Evolutionary conservation across 2,329 filamentous ascomycete species (phyloP).

Genomic region (Colletotrichum sp.): DNA sequence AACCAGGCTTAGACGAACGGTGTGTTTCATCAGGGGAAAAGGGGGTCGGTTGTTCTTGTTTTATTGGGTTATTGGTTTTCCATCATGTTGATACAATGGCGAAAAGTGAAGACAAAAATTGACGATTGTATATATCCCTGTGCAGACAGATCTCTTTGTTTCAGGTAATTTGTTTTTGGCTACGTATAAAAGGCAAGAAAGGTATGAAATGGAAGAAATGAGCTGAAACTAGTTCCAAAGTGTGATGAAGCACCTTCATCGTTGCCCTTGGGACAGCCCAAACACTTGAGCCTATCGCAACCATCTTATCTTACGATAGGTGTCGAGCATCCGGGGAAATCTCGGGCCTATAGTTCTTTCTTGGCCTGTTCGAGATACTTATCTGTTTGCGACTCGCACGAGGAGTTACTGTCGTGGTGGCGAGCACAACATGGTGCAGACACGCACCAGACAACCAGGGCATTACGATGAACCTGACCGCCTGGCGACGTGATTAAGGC

Average conservation of each 20-base stretch:
- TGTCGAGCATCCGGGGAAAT: too few species aligned
- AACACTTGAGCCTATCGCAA: too few species aligned
- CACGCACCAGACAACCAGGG: too few species aligned
- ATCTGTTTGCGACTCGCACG: too few species aligned
- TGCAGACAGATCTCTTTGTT: not conserved
- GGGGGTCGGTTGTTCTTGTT: not conserved
- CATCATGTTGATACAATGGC: not conserved
- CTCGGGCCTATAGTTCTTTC: too few species aligned
- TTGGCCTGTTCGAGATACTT: too few species aligned
- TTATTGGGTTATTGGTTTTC: not conserved
- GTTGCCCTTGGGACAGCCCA: too few species aligned
- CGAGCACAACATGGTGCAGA: too few species aligned
- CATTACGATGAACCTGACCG: too few species aligned
- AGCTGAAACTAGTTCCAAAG: not conserved
- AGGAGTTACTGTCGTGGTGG: too few species aligned
- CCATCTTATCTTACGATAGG: too few species aligned
- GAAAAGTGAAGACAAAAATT: constrained; percentile 2
- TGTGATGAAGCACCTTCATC: not conserved
- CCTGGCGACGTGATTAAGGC: too few species aligned
- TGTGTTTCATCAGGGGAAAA: not conserved
- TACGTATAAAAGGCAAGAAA: not conserved
- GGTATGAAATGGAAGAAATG: not conserved
- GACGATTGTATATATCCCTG: constrained; percentile 5
- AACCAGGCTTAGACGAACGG: not conserved
- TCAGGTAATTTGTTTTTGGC: not conserved